Evolutionary conservation across 441 rosid genomes (phyloP).

Genomic region (Corymbia citriodora): DNA sequence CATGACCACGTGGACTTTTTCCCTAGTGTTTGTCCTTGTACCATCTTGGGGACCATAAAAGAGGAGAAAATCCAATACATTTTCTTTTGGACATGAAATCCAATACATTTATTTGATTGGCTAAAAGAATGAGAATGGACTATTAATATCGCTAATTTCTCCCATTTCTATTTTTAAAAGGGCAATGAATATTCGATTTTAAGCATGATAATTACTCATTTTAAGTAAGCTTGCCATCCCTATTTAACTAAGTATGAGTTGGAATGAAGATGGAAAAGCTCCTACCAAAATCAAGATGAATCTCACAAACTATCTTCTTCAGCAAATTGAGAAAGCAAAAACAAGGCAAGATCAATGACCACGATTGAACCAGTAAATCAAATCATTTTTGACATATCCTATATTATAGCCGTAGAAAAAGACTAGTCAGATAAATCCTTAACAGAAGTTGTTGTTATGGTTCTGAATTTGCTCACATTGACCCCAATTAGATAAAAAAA

Average conservation of each 20-base stretch:
- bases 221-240: not conserved
- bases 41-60: not conserved
- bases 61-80: no score
- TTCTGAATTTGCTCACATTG: no score
- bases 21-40: not conserved
- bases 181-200: fast-evolving
- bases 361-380: not conserved
- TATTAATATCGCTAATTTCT: not conserved
- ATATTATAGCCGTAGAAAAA: not conserved
- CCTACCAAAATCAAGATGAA: not conserved
- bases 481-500: no score
- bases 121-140: not conserved
- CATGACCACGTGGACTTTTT: not conserved
- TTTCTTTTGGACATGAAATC: not conserved
- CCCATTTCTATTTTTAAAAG: not conserved
- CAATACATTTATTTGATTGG: not conserved
- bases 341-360: not conserved
- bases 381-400: not conserved
- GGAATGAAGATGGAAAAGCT: not conserved
- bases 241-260: not conserved
- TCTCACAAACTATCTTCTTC: not conserved
- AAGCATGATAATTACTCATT: not conserved
- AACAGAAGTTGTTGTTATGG: not conserved
- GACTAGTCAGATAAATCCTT: no score
- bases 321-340: not conserved